Evolutionary conservation across 1,139 yeast genomes (phyloP), one percentile per base, ranked within the genome.

Genomic region (Candida pseudoviswanathii): DNA sequence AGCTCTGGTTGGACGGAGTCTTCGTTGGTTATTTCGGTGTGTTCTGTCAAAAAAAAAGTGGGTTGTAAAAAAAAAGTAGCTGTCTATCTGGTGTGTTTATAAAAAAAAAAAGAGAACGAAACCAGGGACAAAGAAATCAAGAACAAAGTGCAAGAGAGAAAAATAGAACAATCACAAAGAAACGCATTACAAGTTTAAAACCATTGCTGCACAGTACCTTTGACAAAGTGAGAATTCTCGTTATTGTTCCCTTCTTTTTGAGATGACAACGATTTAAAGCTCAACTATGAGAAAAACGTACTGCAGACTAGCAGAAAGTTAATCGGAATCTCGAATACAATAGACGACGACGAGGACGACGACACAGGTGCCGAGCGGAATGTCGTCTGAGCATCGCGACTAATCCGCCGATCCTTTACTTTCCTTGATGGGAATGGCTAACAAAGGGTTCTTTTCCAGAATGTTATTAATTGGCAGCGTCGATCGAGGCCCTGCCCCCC

Each of bases 11-110:
- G 10, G 22, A 37, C 25, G 6, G 30, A 24, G 30, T 1, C 25
- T 8, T 24, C 24, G 24, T 37, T 8, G n/a, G 5, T 37, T 25
- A 8, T 10, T 25, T 37, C n/a, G 41, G 8, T 37, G 24, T 10
- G 4, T 25, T 37, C 10, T 8, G 16, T 3, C 3, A 10, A 24
- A 25, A 37, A 25, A 25, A 37, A 25, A 37, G 16, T 37, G 41
- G 41, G 41, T 37, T 37, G 41, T 37, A 37, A 37, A 37, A 37
- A 33, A 37, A 24, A 37, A 21, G 21, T 37, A 27, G 5, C 8
- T 5, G 41, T 37, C 21, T 37, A 37, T 37, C 5, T 25, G 30
- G 8, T 37, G 5, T 25, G 41, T 37, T 37, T 24, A 25, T 9
- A 37, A 37, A 37, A 37, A 37, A 37, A 37, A 37, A 37, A 37